Evolutionary conservation across 352 stramenopile species (phyloP), one percentile per base, ranked within the genome.

Genomic region (Pythium sp.): DNA sequence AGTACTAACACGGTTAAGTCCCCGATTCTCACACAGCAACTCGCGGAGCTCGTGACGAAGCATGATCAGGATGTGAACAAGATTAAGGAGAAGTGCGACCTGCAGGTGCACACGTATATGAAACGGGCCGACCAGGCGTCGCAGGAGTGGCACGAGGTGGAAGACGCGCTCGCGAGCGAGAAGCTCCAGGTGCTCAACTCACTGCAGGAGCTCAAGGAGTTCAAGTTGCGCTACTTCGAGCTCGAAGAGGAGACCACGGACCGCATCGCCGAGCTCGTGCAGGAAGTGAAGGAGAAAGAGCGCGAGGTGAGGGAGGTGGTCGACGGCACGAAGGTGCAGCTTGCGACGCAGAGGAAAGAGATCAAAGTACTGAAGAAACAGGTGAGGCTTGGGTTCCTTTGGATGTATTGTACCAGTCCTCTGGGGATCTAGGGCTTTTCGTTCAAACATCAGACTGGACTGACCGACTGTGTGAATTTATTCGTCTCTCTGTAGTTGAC

Each of bases 91-190:
- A 79, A 81, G 20, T 91, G 81, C 51, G 80, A 91, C 30, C 67
- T 80, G 2, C 81, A 91, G 28, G 71, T 93, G 6, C 78, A 78
- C 55, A 91, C 85, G 36, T 87, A 90, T 69, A 86, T 87, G 58
- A 67, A 72, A n/a, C 62, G 90, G 12, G 79, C 84, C 4, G 67
- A 89, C 4, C 72, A 87, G 68, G 82, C 85, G 2, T 78, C 81
- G 6, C 72, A 85, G 51, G 82, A 93, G 59, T 93, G 85, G 85
- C 81, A 93, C 65, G 82, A 90, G 18, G 74, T 90, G 56, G 83
- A 91, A 67, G 74, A 81, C 22, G 74, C 86, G 59, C 67, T 93
- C 1, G 75, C 73, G 24, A 72, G 64, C 2, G 82, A 91, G 71
- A 87, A 89, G 65, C 78, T 76, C 1, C 76, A 88, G 62, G 79